Percentiles rank a stretch among this genome's conserved stretches.
These are phyloP conservation scores for Candida dubliniensis DNA, from an alignment of 1,139 yeast genomes.

Conservation along the genomic window DNA sequence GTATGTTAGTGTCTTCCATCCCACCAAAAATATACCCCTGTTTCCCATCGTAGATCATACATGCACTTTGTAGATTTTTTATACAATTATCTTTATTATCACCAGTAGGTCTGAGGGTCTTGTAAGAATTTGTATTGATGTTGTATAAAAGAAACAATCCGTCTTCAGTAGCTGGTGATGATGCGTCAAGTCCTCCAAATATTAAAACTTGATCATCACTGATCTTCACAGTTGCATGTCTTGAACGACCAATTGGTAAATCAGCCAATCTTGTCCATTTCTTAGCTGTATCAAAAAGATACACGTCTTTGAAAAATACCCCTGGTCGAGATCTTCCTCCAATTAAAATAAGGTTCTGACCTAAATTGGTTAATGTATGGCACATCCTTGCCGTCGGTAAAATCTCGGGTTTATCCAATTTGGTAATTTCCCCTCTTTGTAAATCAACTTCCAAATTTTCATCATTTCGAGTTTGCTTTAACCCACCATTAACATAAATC, in stretches of 20 bases:
- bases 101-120: constrained; percentile 19
- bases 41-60: constrained; percentile 32
- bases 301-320: constrained; percentile 34
- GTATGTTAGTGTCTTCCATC: constrained; percentile 31
- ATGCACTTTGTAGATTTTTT: constrained; percentile 26
- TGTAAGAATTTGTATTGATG: constrained; percentile 15
- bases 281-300: constrained; percentile 16
- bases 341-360: constrained; percentile 37
- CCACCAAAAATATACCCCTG: constrained; percentile 61
- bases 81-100: constrained; percentile 9
- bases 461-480: constrained; percentile 44
- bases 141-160: constrained; percentile 23
- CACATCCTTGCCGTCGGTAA: constrained; percentile 56
- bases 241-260: constrained; percentile 48
- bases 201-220: constrained; percentile 40
- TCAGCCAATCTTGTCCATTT: constrained; percentile 38
- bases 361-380: constrained; percentile 49
- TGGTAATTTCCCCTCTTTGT: constrained; percentile 10
- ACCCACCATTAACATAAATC: constrained; percentile 55
- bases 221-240: constrained; percentile 52
- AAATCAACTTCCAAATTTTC: constrained; percentile 16
- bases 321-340: constrained; percentile 76
- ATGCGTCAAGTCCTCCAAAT: constrained; percentile 37
- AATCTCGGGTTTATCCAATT: constrained; percentile 1
- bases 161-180: constrained; percentile 8